These are phyloP conservation scores for Areca catechu DNA, from an alignment of 176 grass and related monocot species.

Conservation along the genomic window DNA sequence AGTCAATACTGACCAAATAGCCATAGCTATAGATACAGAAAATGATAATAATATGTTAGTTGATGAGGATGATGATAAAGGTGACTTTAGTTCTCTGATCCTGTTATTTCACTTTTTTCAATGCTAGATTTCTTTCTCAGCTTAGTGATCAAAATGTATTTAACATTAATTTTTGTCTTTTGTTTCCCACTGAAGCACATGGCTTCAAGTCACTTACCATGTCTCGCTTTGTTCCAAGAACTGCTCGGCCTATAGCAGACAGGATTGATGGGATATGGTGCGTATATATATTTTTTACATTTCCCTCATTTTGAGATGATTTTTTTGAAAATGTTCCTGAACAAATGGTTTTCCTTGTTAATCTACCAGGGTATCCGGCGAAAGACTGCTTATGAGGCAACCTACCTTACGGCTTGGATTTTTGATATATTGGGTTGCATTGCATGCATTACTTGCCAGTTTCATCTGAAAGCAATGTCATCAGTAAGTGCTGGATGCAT, in stretches of 20 bases:
- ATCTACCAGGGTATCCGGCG: conserved; percentile 83
- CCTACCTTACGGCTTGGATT: conserved; percentile 67
- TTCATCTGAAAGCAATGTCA: conserved; percentile 59
- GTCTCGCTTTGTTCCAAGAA: conserved; percentile 81
- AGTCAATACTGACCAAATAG: conserved; percentile 78
- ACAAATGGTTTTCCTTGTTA: conserved; percentile 5
- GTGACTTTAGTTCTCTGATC: conserved; percentile 26
- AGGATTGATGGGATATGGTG: conserved; percentile 95
- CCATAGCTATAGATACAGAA: conserved; percentile 75
- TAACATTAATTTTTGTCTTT: conserved; percentile 17
- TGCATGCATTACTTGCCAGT: conserved; percentile 84
- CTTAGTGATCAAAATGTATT: background rate
- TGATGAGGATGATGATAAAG: conserved; percentile 98
- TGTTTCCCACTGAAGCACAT: conserved; percentile 65
- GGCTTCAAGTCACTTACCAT: conserved; percentile 94
- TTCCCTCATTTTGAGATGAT: background rate
- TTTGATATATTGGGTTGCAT: conserved; percentile 70
- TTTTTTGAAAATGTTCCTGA: background rate
- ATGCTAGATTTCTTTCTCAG: too few relatives aligned
- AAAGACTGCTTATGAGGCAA: conserved; percentile 94
- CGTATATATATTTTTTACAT: background rate
- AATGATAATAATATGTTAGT: conserved; percentile 36
- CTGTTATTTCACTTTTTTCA: background rate
- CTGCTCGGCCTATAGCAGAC: conserved; percentile 75
- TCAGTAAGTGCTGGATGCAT: conserved; percentile 17